These are phyloP conservation scores for Mrakia frigida DNA, from an alignment of 768 basidiomycete genomes.

Conservation along the genomic window DNA sequence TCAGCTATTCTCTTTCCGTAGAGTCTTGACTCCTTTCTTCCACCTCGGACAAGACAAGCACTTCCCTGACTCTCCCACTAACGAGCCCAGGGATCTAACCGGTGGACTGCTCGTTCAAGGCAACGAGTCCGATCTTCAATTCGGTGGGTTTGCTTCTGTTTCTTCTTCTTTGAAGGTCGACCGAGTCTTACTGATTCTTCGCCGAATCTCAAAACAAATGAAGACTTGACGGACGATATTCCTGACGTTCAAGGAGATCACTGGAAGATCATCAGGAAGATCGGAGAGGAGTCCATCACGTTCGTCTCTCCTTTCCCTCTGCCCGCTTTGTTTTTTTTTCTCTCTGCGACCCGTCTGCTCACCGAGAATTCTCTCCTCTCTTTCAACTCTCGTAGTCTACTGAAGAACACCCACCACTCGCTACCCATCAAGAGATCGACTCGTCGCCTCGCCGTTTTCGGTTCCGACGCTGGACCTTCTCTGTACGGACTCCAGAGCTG, in stretches of 20 bases:
- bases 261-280: slow-evolving; percentile 28
- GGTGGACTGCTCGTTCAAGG: background rate
- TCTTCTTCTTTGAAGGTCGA: slow-evolving; percentile 47
- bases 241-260: slow-evolving; percentile 52
- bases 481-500: slow-evolving; percentile 13
- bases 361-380: no score
- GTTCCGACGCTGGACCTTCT: slow-evolving; percentile 25
- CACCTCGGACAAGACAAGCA: slow-evolving; percentile 48
- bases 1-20: slow-evolving; percentile 54
- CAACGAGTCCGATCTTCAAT: background rate
- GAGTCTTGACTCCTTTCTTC: slow-evolving; percentile 61
- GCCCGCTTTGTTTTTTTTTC: no score
- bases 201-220: slow-evolving; percentile 41
- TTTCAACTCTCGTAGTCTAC: background rate
- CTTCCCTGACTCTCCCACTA: slow-evolving; percentile 8
- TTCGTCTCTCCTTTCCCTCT: background rate
- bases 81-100: background rate
- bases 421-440: slow-evolving; percentile 18
- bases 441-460: slow-evolving; percentile 19
- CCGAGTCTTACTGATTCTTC: slow-evolving; percentile 37
- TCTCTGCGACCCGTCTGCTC: no score
- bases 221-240: background rate
- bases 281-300: slow-evolving; percentile 22
- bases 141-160: slow-evolving; percentile 47
- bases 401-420: slow-evolving; percentile 7